Evolutionary conservation across 768 basidiomycete genomes (phyloP).

Genomic region (Hericium coralloides): DNA sequence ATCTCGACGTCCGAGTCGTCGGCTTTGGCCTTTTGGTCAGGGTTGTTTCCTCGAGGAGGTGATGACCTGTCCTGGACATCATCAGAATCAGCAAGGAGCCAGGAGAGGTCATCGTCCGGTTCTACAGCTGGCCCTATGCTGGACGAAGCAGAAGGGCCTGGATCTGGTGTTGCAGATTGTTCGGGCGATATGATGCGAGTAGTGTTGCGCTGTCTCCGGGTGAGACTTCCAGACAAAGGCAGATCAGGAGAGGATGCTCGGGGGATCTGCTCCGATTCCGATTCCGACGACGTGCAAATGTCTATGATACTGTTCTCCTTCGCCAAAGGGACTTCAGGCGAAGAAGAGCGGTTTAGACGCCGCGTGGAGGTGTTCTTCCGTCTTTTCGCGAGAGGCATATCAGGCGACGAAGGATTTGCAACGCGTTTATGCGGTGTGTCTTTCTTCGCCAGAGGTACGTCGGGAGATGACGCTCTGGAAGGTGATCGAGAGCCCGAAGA

Average conservation of each 20-base stretch:
- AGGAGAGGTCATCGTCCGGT: constrained; percentile 9
- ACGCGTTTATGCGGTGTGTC: background rate
- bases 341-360: constrained; percentile 5
- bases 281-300: constrained; percentile 10
- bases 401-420: background rate
- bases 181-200: too few relatives aligned
- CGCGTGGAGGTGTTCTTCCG: background rate
- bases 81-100: constrained; percentile 14
- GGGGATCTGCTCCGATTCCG: background rate
- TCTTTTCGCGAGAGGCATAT: background rate
- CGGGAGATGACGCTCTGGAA: background rate
- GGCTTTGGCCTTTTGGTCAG: background rate
- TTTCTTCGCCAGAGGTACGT: background rate
- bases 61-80: background rate
- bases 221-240: background rate
- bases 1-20: constrained; percentile 7
- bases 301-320: constrained; percentile 10
- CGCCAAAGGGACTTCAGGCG: constrained; percentile 13
- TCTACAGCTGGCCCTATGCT: background rate
- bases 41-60: background rate
- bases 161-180: too few relatives aligned
- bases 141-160: too few relatives aligned
- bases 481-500: background rate
- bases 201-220: too few relatives aligned
- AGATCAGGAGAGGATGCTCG: background rate